Conservation (phyloP, 1,284 basidiomycete species). For the Meripilus lineatus region DNA sequence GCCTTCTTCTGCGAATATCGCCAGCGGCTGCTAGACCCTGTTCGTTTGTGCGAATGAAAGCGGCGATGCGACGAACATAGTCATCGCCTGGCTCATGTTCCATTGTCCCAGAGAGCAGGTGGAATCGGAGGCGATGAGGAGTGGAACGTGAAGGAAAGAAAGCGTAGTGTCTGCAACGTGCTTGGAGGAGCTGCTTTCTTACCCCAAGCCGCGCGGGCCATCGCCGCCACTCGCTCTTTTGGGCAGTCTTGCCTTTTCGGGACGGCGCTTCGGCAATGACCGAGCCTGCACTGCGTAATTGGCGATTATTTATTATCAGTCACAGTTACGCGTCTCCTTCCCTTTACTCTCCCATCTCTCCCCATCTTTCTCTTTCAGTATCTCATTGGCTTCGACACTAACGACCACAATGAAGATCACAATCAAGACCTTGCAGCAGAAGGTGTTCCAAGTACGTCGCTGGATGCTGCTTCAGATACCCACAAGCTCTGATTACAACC, state of each 20-base stretch:
- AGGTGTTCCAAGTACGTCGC: conserved; percentile 67
- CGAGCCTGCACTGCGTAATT: background rate
- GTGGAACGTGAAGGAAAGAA: conserved; percentile 7
- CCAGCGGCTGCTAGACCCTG: conserved; percentile 61
- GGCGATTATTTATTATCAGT: too few relatives aligned
- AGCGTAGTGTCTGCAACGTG: conserved; percentile 2
- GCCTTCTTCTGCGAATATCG: conserved; percentile 45
- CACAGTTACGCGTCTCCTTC: conserved; percentile 9
- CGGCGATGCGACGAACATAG: conserved; percentile 62
- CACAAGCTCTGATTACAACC: too few relatives aligned
- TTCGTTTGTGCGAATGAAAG: conserved; percentile 69
- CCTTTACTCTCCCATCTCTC: conserved; percentile 10
- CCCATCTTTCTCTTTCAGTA: conserved; percentile 12
- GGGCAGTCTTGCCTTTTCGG: too few relatives aligned
- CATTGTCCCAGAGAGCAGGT: conserved; percentile 35
- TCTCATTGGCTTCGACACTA: conserved; percentile 12
- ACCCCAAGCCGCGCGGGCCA: background rate
- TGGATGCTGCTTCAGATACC: too few relatives aligned
- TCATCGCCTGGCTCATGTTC: conserved; percentile 66
- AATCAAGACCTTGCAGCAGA: conserved; percentile 91
- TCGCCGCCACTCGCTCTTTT: too few relatives aligned
- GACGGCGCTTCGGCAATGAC: background rate
- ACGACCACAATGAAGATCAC: conserved; percentile 81
- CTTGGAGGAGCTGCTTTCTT: background rate
- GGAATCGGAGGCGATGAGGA: conserved; percentile 9